Base-by-base conservation (phyloP, 495 filamentous ascomycete species). In the Penicillium fimorum region DNA sequence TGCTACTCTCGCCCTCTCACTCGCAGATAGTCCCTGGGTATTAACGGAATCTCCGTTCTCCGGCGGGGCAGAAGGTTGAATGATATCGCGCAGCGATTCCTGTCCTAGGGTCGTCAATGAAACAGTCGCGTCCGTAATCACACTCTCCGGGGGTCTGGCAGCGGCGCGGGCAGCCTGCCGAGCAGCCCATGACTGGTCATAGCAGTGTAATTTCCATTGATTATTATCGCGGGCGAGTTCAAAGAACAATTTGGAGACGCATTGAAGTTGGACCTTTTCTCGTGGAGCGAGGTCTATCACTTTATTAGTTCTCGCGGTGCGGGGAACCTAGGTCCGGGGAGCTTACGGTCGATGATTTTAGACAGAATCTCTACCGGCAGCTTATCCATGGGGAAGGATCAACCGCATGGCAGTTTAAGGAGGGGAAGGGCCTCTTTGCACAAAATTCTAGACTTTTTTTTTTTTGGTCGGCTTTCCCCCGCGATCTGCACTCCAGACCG, bases 301-400 rank as follows among this genome's bases (percentile, higher is more conserved):
- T 9, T 24, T 37, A 60, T 66, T 61, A 66, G 63, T 54, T 55
- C 54, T 55, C 33, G 64, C 41, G 56, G 55, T 65, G 67, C 67
- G 69, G 69, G 68, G 68, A 59, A 27, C 4, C 6, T 27, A 61
- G 32, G 47, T 62, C 52, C 50, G 52, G 65, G 56, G 58, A 50
- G 74, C 84, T 78, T 76, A 91, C 87, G 88, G 45, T 85, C 82
- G 54, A 87, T 70, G 57, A 92, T 89, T 65, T 90, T 85, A 60
- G 89, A 78, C 44, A 92, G 68, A 53, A 92, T 82, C 73, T 94
- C 90, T 64, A 83, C 81, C n/a, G 90, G 90, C 32, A 94, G 81
- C 38, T 67, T 78, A 53, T 85, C 77, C 82, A 87, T 86, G 70
- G 58, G 61, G 65, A 53, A 47, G 46, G 50, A 50, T 35, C 47